Evolutionary conservation across 805 yeast genomes (phyloP).

Genomic region (Sugiyamaella mastotermitis): DNA sequence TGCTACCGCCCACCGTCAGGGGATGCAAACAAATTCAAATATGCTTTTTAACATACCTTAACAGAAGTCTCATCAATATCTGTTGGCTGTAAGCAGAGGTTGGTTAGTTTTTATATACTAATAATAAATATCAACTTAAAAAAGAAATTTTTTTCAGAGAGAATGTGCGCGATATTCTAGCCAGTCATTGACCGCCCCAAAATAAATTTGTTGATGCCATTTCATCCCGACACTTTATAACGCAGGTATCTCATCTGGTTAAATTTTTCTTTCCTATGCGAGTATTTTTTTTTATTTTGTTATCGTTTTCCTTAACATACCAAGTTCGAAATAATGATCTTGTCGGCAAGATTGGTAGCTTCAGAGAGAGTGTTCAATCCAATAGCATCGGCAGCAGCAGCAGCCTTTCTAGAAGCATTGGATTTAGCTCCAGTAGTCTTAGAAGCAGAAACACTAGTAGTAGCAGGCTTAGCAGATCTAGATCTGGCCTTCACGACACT

Average conservation of each 20-base stretch:
- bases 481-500: conserved; percentile 9
- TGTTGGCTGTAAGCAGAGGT: conserved; percentile 42
- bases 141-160: too few species aligned
- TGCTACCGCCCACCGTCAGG: too few species aligned
- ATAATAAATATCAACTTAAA: too few species aligned
- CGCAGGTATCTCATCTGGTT: too few species aligned
- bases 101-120: conserved; percentile 11
- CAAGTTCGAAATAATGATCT: conserved; percentile 78
- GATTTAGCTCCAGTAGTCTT: conserved; percentile 31
- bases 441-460: conserved; percentile 23
- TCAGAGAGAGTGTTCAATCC: conserved; percentile 26
- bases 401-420: conserved; percentile 15
- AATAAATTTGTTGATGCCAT: too few species aligned
- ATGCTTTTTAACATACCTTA: conserved; percentile 68
- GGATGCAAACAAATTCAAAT: too few species aligned
- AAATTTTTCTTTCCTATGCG: too few species aligned
- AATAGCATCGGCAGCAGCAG: conserved; percentile 23
- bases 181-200: neutral
- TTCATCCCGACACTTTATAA: too few species aligned
- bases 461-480: conserved; percentile 9
- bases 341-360: conserved; percentile 50
- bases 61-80: conserved; percentile 81
- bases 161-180: neutral
- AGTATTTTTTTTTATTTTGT: too few species aligned
- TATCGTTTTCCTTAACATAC: conserved; percentile 24